Evolutionary conservation across 2,329 filamentous ascomycete species (phyloP).

Genomic region (Colletotrichum tropicicola): DNA sequence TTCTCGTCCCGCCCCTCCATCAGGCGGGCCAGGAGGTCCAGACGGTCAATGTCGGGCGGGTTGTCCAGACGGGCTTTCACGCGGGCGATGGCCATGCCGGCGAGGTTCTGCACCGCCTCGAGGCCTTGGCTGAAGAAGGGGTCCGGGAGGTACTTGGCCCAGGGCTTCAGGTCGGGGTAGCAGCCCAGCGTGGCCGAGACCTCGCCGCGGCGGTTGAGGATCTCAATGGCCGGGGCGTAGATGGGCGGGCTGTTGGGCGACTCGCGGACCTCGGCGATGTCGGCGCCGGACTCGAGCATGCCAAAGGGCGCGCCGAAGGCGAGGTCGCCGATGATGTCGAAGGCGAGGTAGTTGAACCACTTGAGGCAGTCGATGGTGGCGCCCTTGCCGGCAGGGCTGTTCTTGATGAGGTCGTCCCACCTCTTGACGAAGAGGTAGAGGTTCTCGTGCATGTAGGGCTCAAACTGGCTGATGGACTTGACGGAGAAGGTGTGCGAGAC

Average conservation of each 20-base stretch:
- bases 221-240: constrained; percentile 84
- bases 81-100: constrained; percentile 86
- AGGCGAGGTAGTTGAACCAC: constrained; percentile 28
- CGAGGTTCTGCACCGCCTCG: constrained; percentile 79
- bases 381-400: constrained; percentile 45
- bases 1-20: constrained; percentile 88
- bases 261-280: constrained; percentile 36
- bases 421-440: constrained; percentile 77
- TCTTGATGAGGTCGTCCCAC: constrained; percentile 68
- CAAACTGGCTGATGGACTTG: constrained; percentile 84
- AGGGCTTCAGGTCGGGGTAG: constrained; percentile 78
- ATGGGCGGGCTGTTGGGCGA: constrained; percentile 68
- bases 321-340: constrained; percentile 35
- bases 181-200: constrained; percentile 84
- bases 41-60: constrained; percentile 72
- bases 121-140: constrained; percentile 82
- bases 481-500: constrained; percentile 87
- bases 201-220: constrained; percentile 87
- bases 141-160: constrained; percentile 82
- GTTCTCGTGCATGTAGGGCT: constrained; percentile 87
- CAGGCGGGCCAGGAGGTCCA: constrained; percentile 82
- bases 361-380: constrained; percentile 72
- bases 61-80: constrained; percentile 79
- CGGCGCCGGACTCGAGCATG: constrained; percentile 29
- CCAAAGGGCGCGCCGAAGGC: constrained; percentile 33